Percentiles rank a stretch among this genome's conserved stretches.
Conservation (phyloP, 176 grass and related monocot species). For the Thinopyrum elongatum region DNA sequence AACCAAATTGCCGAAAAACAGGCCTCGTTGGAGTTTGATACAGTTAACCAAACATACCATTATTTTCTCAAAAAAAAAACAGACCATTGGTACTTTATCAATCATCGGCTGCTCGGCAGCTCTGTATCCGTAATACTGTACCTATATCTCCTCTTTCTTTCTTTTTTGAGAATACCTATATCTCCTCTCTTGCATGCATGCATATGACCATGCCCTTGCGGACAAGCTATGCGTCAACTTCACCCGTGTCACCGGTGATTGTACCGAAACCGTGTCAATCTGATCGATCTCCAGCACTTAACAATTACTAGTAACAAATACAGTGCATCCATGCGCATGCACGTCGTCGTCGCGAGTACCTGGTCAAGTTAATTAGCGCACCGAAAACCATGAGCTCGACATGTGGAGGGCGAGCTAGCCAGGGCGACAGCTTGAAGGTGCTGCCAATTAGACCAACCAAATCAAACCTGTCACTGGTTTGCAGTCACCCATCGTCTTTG, state of each 20-base stretch:
- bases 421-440: not conserved
- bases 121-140: not conserved
- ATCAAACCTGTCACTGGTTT: not conserved
- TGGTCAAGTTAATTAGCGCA: constrained; percentile 21
- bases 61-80: too few species aligned
- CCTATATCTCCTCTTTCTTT: not conserved
- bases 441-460: constrained; percentile 4
- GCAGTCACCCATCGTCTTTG: not conserved
- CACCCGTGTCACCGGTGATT: not conserved
- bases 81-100: not conserved
- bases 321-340: not conserved
- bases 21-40: too few species aligned
- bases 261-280: not conserved
- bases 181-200: not conserved
- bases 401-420: constrained; percentile 26
- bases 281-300: not conserved
- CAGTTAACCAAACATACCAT: too few species aligned
- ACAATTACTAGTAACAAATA: not conserved
- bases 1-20: too few species aligned
- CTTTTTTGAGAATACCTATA: too few species aligned
- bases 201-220: not conserved
- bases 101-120: not conserved
- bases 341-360: constrained; percentile 27
- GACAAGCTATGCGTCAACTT: not conserved
- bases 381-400: constrained; percentile 24